Evolutionary conservation across 2,329 filamentous ascomycete genomes (phyloP), one percentile per base, ranked within the genome.

Genomic region (Xylaria sp.): DNA sequence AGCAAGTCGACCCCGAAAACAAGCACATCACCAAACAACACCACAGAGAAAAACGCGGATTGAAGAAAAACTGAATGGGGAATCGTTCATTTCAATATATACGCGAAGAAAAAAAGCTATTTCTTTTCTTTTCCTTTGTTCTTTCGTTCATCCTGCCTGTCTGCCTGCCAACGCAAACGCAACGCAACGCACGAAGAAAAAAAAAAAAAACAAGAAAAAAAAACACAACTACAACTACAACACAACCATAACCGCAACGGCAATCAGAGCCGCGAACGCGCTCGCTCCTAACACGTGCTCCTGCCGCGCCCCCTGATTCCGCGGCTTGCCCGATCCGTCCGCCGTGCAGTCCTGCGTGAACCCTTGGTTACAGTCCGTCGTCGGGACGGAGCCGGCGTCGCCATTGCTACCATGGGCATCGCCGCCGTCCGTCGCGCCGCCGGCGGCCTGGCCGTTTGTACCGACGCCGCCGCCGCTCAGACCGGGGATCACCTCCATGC

Each of bases 371-470:
- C 69, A 71, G 18, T 55, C 46, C 2, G 66, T 34, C 6, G 59
- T 34, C 6, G 59, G 18, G 4, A 49, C 18, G 6, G 55, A 35
- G 35, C 42, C 37, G 7, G 52, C 39, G 4, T 10, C 30, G 42
- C 49, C 42, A 30, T 52, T 30, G 57, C 57, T 58, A 16, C 55
- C 42, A 55, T 57, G 55, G 2, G 60, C 62, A 47, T 51, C 58
- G 42, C 54, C 59, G 34, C 61, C 59, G 11, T 59, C 23, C 23
- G 23, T 55, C 2, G 59, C 53, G 6, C 64, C 57, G 11, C 64
- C 69, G 6, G 68, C 69, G 0, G 70, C 70, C 60, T 73, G 59
- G 18, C 70, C 71, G 55, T 72, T 72, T 6, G 70, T 71, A 9
- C 71, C 71, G 42, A 67, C 65, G 2, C 71, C 71, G 16, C 67